Conservation (phyloP, 768 basidiomycete species). For the Panaeolus papilionaceus region DNA sequence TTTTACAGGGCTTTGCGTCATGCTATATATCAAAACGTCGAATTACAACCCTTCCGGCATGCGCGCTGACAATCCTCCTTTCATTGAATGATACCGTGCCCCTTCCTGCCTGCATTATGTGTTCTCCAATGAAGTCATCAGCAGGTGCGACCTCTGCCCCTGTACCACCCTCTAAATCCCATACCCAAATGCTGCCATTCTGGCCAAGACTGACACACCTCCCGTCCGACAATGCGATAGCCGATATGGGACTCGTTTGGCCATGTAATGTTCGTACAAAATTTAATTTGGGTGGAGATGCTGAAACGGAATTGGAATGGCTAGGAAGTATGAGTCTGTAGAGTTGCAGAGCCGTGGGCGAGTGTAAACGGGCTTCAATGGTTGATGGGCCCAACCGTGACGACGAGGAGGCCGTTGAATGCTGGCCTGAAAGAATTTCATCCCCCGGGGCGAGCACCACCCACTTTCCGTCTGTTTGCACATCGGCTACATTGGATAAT, state of each 20-base stretch:
- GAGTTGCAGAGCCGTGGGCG: slow-evolving; percentile 67
- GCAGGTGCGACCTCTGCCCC: slow-evolving; percentile 48
- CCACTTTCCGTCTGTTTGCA: slow-evolving; percentile 88
- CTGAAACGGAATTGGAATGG: slow-evolving; percentile 50
- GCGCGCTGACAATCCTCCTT: slow-evolving; percentile 66
- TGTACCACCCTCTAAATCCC: slow-evolving; percentile 77
- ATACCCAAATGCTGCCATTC: slow-evolving; percentile 83
- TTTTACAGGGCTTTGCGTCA: slow-evolving; percentile 21
- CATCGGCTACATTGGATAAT: slow-evolving; percentile 70
- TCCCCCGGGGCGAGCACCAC: slow-evolving; percentile 74
- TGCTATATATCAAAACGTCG: slow-evolving; percentile 63
- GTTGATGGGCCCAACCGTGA: slow-evolving; percentile 24
- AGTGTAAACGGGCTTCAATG: slow-evolving; percentile 33
- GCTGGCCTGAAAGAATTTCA: slow-evolving; percentile 25
- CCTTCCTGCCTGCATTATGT: slow-evolving; percentile 29
- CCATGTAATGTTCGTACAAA: slow-evolving; percentile 79
- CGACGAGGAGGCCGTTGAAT: slow-evolving; percentile 26
- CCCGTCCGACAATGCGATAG: slow-evolving; percentile 79
- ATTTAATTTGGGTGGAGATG: slow-evolving; percentile 65
- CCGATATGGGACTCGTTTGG: slow-evolving; percentile 67
- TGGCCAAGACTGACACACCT: slow-evolving; percentile 78
- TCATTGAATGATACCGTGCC: slow-evolving; percentile 77
- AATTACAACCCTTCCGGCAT: slow-evolving; percentile 48
- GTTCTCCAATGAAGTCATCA: slow-evolving; percentile 28
- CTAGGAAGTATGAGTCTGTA: slow-evolving; percentile 73